A percentile compares a stretch with the other conserved stretches of the same genome.
Evolutionary conservation across 495 filamentous ascomycete genomes (phyloP).

Genomic region (Aspergillus olivimuriae): DNA sequence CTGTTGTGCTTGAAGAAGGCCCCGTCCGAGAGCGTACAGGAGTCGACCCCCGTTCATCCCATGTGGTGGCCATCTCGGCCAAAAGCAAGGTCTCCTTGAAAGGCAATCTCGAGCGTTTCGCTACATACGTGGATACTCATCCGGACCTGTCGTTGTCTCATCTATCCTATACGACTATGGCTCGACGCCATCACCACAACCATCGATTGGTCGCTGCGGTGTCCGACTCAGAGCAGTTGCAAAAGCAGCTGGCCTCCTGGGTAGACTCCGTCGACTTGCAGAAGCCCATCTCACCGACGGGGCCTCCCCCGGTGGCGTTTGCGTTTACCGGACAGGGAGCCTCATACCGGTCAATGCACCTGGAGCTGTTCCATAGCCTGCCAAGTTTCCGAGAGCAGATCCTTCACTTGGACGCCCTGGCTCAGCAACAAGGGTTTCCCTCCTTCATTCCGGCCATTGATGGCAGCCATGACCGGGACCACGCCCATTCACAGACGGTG

Average conservation of each 20-base stretch:
- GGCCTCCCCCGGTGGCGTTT: slow-evolving; percentile 1
- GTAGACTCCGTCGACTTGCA: too few species aligned
- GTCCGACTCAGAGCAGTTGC: slow-evolving; percentile 12
- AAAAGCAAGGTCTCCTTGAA: slow-evolving; percentile 48
- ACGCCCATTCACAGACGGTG: too few species aligned
- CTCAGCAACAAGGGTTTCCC: slow-evolving; percentile 59
- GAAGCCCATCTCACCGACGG: background rate
- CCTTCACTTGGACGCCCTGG: slow-evolving; percentile 59
- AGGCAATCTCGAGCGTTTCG: slow-evolving; percentile 45
- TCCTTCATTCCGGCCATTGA: slow-evolving; percentile 58
- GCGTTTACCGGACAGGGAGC: slow-evolving; percentile 53
- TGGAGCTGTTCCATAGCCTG: slow-evolving; percentile 58
- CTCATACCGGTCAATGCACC: slow-evolving; percentile 53
- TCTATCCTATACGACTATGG: slow-evolving; percentile 73
- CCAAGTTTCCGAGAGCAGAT: slow-evolving; percentile 63
- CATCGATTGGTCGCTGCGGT: slow-evolving; percentile 57
- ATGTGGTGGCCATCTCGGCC: slow-evolving; percentile 48
- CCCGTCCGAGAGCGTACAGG: slow-evolving; percentile 29
- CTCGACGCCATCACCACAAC: slow-evolving; percentile 69
- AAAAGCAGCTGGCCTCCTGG: background rate
- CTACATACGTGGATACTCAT: slow-evolving; percentile 46
- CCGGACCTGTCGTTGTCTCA: slow-evolving; percentile 23
- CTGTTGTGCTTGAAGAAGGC: slow-evolving; percentile 50
- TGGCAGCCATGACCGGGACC: slow-evolving; percentile 24
- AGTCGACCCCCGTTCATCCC: slow-evolving; percentile 47